phyloP scores from a whole-genome alignment of 2,329 filamentous ascomycete species.

The Daldinia eschscholtzii region DNA sequence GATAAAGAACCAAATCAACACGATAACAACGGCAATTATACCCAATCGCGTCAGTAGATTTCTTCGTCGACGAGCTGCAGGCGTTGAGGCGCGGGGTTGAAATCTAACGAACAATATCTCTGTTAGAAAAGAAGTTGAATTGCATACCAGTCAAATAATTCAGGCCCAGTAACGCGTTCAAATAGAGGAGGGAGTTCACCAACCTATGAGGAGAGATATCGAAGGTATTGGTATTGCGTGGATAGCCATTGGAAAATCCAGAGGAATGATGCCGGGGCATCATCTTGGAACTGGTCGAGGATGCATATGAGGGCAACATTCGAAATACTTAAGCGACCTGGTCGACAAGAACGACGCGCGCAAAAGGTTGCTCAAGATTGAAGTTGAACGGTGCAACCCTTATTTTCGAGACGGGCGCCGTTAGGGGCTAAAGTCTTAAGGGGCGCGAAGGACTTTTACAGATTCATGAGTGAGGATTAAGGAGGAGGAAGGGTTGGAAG shows the following conservation, averaged over 20 bases:
- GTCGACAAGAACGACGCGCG: slow-evolving; percentile 24
- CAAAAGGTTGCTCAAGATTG: slow-evolving; percentile 26
- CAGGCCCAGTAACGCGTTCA: slow-evolving; percentile 9
- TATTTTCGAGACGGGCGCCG: slow-evolving; percentile 39
- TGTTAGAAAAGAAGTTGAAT: slow-evolving; percentile 34
- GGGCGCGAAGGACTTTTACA: slow-evolving; percentile 25
- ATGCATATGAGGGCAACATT: slow-evolving; percentile 73
- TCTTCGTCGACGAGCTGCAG: slow-evolving; percentile 77
- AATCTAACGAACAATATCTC: slow-evolving; percentile 70
- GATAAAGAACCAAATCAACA: slow-evolving; percentile 80
- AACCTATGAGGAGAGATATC: slow-evolving; percentile 92
- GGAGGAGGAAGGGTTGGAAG: slow-evolving; percentile 1
- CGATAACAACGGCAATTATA: slow-evolving; percentile 67
- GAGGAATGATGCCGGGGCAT: slow-evolving; percentile 85
- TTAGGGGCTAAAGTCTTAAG: slow-evolving; percentile 33
- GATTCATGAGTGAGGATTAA: slow-evolving; percentile 35
- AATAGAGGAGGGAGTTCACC: slow-evolving; percentile 55
- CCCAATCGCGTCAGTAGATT: slow-evolving; percentile 78
- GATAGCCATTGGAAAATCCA: slow-evolving; percentile 87
- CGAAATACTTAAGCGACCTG: slow-evolving; percentile 44
- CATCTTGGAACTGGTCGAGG: slow-evolving; percentile 70
- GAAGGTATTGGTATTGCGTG: slow-evolving; percentile 80
- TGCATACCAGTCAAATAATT: neutral
- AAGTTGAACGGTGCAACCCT: slow-evolving; percentile 32
- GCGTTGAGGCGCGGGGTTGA: slow-evolving; percentile 82